These are phyloP conservation scores for Tetradesmus obliquus DNA, from an alignment of 139 green algal genomes.

Conservation along the genomic window DNA sequence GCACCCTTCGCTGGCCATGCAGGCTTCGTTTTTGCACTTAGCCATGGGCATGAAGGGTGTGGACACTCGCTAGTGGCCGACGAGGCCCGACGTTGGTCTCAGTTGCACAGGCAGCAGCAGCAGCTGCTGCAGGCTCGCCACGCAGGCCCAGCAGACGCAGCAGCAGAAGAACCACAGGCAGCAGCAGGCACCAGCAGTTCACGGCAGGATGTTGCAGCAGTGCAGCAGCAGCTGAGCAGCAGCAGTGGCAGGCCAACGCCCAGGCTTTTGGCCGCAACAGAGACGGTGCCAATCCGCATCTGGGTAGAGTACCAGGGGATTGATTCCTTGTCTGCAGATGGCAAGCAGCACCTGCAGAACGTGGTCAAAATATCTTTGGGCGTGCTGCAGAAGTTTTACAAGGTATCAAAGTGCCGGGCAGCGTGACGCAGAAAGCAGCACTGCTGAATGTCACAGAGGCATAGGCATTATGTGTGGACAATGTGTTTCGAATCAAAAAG, in stretches of 20 bases:
- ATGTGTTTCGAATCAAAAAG: too few relatives aligned
- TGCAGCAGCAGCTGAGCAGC: neutral
- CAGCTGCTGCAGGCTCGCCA: neutral
- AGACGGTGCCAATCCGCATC: conserved; percentile 48
- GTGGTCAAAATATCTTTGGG: conserved; percentile 51
- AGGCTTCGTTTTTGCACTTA: neutral
- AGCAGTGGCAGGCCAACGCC: conserved; percentile 6
- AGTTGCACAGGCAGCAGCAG: conserved; percentile 38
- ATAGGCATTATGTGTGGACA: too few relatives aligned
- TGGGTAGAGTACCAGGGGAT: conserved; percentile 55
- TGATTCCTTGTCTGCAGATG: conserved; percentile 1
- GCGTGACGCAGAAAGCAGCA: too few relatives aligned
- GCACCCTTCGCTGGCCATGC: neutral
- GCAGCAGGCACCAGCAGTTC: neutral
- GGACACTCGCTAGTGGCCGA: conserved; percentile 41
- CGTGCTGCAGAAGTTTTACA: conserved; percentile 55
- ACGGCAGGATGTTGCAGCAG: neutral
- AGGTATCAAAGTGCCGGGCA: conserved; percentile 32
- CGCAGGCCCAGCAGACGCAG: neutral
- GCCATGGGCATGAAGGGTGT: conserved; percentile 28
- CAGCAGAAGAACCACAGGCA: neutral
- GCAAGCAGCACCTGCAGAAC: conserved; percentile 41
- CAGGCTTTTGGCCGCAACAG: neutral
- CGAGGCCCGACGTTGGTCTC: conserved; percentile 24
- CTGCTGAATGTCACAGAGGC: too few relatives aligned